phyloP scores from a whole-genome alignment of 1,284 basidiomycete genomes.

The Boletus smithii region DNA sequence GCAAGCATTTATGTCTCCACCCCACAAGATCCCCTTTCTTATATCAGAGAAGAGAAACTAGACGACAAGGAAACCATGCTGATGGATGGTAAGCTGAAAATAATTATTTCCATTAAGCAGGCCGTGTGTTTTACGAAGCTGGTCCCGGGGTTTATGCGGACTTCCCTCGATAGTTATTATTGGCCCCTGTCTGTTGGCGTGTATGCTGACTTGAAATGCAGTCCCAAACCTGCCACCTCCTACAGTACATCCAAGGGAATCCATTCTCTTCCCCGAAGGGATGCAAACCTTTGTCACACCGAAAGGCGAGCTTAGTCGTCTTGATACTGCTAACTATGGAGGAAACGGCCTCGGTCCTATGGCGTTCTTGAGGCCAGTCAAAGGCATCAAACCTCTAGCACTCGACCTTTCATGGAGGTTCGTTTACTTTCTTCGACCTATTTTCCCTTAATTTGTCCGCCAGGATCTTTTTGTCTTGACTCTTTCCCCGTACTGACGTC shows the following conservation, averaged over 20 bases:
- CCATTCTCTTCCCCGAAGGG: constrained; percentile 35
- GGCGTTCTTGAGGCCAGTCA: constrained; percentile 49
- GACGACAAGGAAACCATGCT: constrained; percentile 48
- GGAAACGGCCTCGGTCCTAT: constrained; percentile 9
- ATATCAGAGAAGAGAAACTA: constrained; percentile 52
- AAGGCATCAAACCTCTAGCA: constrained; percentile 55
- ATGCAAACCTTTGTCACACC: constrained; percentile 33
- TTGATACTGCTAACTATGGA: neutral
- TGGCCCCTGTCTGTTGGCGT: constrained; percentile 14
- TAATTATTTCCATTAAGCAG: constrained; percentile 9
- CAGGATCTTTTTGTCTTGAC: neutral
- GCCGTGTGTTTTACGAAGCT: constrained; percentile 12
- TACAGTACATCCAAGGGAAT: constrained; percentile 38
- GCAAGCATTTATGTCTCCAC: constrained; percentile 28
- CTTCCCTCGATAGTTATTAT: constrained; percentile 20
- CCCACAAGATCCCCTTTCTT: constrained; percentile 23
- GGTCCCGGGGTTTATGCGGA: constrained; percentile 26
- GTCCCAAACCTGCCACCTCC: constrained; percentile 54
- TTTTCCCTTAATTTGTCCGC: neutral
- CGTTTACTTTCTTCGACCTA: constrained; percentile 20
- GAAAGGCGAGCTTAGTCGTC: constrained; percentile 11
- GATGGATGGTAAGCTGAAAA: constrained; percentile 47
- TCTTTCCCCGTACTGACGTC: neutral
- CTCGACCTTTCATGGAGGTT: constrained; percentile 70
- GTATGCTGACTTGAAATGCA: constrained; percentile 30